phyloP scores from a whole-genome alignment of 768 basidiomycete species.

The Psilocybe azurescens region DNA sequence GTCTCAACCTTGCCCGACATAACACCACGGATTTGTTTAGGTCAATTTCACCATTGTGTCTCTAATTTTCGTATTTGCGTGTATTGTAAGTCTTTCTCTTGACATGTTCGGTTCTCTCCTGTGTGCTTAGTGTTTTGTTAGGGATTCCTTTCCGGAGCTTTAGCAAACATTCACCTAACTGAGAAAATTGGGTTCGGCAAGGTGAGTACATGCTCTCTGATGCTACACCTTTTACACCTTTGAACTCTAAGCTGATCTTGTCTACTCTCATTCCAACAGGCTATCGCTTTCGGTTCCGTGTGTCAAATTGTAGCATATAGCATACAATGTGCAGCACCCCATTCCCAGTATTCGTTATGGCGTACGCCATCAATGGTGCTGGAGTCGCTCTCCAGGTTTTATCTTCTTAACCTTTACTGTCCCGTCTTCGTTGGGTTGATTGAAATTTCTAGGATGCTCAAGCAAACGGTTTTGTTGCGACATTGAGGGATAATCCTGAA shows the following conservation, averaged over 20 bases:
- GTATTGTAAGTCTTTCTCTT: constrained; percentile 33
- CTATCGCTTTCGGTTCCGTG: constrained; percentile 43
- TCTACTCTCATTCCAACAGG: constrained; percentile 9
- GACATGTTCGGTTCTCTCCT: background rate
- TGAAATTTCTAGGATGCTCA: constrained; percentile 60
- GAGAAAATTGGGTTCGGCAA: constrained; percentile 49
- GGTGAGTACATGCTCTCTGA: constrained; percentile 26
- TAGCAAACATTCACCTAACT: constrained; percentile 42
- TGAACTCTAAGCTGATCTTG: background rate
- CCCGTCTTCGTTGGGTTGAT: background rate
- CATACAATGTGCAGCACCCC: constrained; percentile 62
- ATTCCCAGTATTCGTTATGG: constrained; percentile 65
- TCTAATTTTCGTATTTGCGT: constrained; percentile 56
- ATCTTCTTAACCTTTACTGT: background rate
- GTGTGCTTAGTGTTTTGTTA: constrained; percentile 14
- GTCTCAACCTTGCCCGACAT: too few relatives aligned
- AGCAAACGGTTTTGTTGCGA: constrained; percentile 72
- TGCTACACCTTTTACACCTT: background rate
- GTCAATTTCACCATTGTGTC: constrained; percentile 62
- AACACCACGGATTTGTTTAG: constrained; percentile 27
- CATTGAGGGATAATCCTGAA: constrained; percentile 57
- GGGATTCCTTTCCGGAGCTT: constrained; percentile 48
- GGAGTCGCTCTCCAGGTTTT: constrained; percentile 52
- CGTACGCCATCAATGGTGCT: constrained; percentile 47
- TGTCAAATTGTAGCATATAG: constrained; percentile 58